Percentiles rank a stretch among this genome's conserved stretches.
Conservation (phyloP, 2,329 filamentous ascomycete genomes). For the Capronia americana region DNA sequence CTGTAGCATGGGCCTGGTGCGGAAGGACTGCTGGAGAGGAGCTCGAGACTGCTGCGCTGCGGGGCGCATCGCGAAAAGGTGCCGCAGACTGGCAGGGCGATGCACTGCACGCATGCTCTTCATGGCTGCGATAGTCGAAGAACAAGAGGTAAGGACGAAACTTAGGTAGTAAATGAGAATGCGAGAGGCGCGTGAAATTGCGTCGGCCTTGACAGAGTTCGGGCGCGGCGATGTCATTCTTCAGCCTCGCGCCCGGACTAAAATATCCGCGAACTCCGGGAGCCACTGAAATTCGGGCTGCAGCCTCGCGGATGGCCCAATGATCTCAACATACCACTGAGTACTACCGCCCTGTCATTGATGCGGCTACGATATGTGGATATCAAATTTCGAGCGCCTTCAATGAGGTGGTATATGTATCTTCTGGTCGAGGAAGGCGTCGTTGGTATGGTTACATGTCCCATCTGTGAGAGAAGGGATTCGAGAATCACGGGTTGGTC, state of each 20-base stretch:
- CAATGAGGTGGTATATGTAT: too few relatives aligned
- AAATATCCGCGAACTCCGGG: slow-evolving; percentile 1
- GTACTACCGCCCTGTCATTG: too few relatives aligned
- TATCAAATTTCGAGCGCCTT: too few relatives aligned
- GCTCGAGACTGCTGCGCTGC: slow-evolving; percentile 23
- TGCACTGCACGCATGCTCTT: slow-evolving; percentile 32
- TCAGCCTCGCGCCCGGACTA: not conserved
- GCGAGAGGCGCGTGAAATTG: slow-evolving; percentile 9
- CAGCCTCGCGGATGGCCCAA: not conserved
- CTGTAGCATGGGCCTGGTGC: slow-evolving; percentile 29
- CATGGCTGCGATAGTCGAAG: slow-evolving; percentile 21
- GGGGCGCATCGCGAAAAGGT: slow-evolving; percentile 21
- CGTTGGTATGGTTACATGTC: too few relatives aligned
- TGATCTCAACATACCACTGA: too few relatives aligned
- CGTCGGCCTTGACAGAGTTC: not conserved
- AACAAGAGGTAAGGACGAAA: slow-evolving; percentile 1
- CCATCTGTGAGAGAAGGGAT: too few relatives aligned
- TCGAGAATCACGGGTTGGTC: too few relatives aligned
- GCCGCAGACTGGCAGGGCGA: slow-evolving; percentile 20
- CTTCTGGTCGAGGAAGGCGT: too few relatives aligned
- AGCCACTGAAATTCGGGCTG: not conserved
- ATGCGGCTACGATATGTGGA: too few relatives aligned
- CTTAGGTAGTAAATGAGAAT: not conserved
- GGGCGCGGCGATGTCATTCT: not conserved
- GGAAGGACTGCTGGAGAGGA: slow-evolving; percentile 30